Conservation (phyloP, 164 flowering plant species). For the Vitis vinifera region ASM3070453v1 NC_081817.1:2860001-2860500, state of each 20-base stretch:
- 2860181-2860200: constrained; percentile 70
- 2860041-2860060: constrained; percentile 52
- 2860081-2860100: constrained; percentile 61
- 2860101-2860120: constrained; percentile 54
- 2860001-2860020: constrained; percentile 17
- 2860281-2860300: constrained; percentile 87
- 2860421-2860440: constrained; percentile 93
- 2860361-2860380: neutral
- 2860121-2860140: constrained; percentile 42
- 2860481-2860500: constrained; percentile 89
- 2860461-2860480: constrained; percentile 76
- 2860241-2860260: constrained; percentile 66
- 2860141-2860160: constrained; percentile 66
- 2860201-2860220: constrained; percentile 74
- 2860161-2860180: constrained; percentile 54
- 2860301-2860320: constrained; percentile 75
- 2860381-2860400: neutral
- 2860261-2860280: constrained; percentile 77
- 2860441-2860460: constrained; percentile 90
- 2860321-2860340: constrained; percentile 49
- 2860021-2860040: constrained; percentile 59
- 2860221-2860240: constrained; percentile 75
- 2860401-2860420: constrained; percentile 79
- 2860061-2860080: constrained; percentile 67
- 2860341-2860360: constrained; percentile 2